Base-by-base conservation (phyloP, 345 rosid species). In the Gossypium raimondii region DNA sequence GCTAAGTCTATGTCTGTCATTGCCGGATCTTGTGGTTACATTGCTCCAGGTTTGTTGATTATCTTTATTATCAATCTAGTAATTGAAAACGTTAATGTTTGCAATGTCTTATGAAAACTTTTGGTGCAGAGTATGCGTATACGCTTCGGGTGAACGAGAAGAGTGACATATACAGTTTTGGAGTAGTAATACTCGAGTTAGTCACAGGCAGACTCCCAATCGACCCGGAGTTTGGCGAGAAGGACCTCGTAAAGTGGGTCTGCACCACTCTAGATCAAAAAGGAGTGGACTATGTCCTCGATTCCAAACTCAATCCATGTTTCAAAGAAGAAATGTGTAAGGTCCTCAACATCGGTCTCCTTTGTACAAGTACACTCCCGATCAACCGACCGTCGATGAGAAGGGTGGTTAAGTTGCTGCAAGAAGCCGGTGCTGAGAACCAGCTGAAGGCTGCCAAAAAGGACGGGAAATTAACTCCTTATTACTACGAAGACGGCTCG, bases 21-120 rank as follows among this genome's bases (percentile, higher is more conserved):
- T 59, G 97, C 99, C 17, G 99, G 99, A 12, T 96, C 99, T 50
- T 92, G 98, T 70, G 99, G 99, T 70, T 96, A 96, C 82, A 93
- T 96, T 72, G 99, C 99, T 41, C 99, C 99, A 83, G 99, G 99
- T 93, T 79, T 75, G 97, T 78, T 22, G 45, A 6, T 17, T 52
- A 25, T 41, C 50, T 50, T 9, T 18, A 10, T 56, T 48, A 9
- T 44, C 11, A 34, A 34, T 34, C 41, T 34, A 34, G 7, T 34
- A 4, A 34, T 34, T 5, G 41, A 34, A 34, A 34, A 34, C 7
- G 41, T 34, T 34, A 34, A 34, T 34, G 41, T 34, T 34, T 34
- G 41, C 41, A 34, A 20, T 57, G 24, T 43, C n/a, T 34, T 12
- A 6, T 3, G 27, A n/a, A 27, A 47, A 34, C 59, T 45, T 73